Conservation (phyloP, 768 basidiomycete genomes). For the Piloderma croceum region DNA sequence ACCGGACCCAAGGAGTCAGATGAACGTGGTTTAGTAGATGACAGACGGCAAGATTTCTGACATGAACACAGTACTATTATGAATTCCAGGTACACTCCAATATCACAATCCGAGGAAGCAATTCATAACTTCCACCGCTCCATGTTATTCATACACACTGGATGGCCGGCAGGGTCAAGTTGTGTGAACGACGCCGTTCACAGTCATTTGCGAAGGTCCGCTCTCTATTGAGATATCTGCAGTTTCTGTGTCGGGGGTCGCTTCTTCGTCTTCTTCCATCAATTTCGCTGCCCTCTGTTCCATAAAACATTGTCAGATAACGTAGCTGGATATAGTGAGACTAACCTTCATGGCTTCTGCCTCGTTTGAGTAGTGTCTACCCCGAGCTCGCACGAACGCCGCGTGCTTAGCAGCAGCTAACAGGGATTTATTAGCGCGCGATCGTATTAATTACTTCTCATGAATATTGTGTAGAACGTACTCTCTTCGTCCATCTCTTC, state of each 20-base stretch:
- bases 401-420: constrained; percentile 78
- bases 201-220: constrained; percentile 12
- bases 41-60: too few relatives aligned
- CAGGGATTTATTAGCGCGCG: constrained; percentile 1
- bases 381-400: constrained; percentile 73
- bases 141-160: too few relatives aligned
- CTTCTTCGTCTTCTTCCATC: constrained; percentile 62
- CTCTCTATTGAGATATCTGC: constrained; percentile 22
- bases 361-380: constrained; percentile 85
- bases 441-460: background rate
- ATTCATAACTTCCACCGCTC: too few relatives aligned
- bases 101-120: too few relatives aligned
- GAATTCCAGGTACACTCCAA: too few relatives aligned
- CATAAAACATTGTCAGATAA: constrained; percentile 4
- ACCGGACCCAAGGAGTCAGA: too few relatives aligned
- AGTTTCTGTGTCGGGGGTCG: constrained; percentile 25
- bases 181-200: constrained; percentile 10
- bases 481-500: constrained; percentile 91
- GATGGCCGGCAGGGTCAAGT: too few relatives aligned
- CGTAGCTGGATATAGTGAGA: background rate
- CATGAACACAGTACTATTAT: too few relatives aligned
- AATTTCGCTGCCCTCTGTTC: constrained; percentile 58
- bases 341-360: constrained; percentile 88
- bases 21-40: too few relatives aligned
- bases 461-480: constrained; percentile 29